Percentiles rank a stretch among this genome's conserved stretches.
phyloP scores from a whole-genome alignment of 2,329 filamentous ascomycete genomes.

The Aspergillus floridensis region DNA sequence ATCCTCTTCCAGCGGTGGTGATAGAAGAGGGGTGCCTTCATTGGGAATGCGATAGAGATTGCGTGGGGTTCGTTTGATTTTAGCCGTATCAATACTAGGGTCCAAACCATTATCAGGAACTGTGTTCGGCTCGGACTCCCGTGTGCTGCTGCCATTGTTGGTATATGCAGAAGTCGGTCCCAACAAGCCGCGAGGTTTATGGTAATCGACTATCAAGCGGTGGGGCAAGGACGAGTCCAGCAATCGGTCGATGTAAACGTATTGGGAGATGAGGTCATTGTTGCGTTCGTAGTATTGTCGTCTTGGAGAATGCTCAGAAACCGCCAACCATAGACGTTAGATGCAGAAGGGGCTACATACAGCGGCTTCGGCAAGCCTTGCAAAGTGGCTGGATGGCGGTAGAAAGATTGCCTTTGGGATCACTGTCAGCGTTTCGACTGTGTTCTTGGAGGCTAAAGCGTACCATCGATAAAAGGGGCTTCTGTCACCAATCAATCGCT shows the following conservation, averaged over 20 bases:
- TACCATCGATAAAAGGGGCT: conserved; percentile 81
- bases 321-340: not conserved
- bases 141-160: not conserved
- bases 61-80: conserved; percentile 73
- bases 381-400: conserved; percentile 75
- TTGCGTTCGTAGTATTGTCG: conserved; percentile 85
- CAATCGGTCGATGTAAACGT: conserved; percentile 87
- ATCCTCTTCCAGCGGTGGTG: conserved; percentile 55
- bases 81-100: conserved; percentile 38
- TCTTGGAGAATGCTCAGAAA: conserved; percentile 35
- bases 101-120: not conserved
- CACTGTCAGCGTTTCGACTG: not conserved
- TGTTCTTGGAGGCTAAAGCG: conserved; percentile 3
- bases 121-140: conserved; percentile 49
- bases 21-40: conserved; percentile 30
- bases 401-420: conserved; percentile 65
- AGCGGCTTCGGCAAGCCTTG: conserved; percentile 68
- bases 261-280: conserved; percentile 86
- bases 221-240: conserved; percentile 91
- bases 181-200: not conserved
- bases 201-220: conserved; percentile 86
- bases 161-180: not conserved
- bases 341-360: conserved; percentile 39
- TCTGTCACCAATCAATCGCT: conserved; percentile 72
- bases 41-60: conserved; percentile 72